Percentiles rank a stretch among this genome's conserved stretches.
phyloP scores from a whole-genome alignment of 176 grass and related monocot species.

The Rhipidocladum racemiflorum region DNA sequence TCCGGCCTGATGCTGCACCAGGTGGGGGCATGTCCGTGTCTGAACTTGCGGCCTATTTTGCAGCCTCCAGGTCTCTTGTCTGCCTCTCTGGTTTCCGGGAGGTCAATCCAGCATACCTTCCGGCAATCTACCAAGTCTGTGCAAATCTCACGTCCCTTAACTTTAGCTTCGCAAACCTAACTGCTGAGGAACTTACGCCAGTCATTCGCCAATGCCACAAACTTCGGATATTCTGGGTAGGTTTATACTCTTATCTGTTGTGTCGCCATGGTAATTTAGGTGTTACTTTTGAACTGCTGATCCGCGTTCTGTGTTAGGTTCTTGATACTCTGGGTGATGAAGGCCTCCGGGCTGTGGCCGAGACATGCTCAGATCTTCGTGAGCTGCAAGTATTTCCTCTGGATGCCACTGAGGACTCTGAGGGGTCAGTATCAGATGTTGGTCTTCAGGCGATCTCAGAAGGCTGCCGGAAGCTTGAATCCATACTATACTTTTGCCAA shows the following conservation, averaged over 20 bases:
- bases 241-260: not conserved
- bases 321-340: constrained; percentile 67
- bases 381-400: constrained; percentile 63
- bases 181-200: constrained; percentile 41
- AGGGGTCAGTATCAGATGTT: constrained; percentile 53
- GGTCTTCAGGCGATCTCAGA: constrained; percentile 55
- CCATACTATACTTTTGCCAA: constrained; percentile 65
- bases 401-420: constrained; percentile 49
- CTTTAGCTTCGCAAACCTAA: constrained; percentile 53
- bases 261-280: not conserved
- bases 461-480: constrained; percentile 54
- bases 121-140: constrained; percentile 53
- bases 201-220: constrained; percentile 50
- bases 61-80: constrained; percentile 45
- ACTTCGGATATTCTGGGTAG: constrained; percentile 61
- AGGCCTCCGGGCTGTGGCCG: constrained; percentile 50
- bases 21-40: constrained; percentile 9
- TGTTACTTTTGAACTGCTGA: not conserved
- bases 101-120: constrained; percentile 47
- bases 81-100: constrained; percentile 58
- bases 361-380: constrained; percentile 56
- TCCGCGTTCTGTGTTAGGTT: constrained; percentile 29
- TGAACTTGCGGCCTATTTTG: constrained; percentile 37
- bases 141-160: constrained; percentile 56
- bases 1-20: constrained; percentile 15